phyloP scores from a whole-genome alignment of 2,329 filamentous ascomycete species.

The Aspergillus sclerotialis region DNA sequence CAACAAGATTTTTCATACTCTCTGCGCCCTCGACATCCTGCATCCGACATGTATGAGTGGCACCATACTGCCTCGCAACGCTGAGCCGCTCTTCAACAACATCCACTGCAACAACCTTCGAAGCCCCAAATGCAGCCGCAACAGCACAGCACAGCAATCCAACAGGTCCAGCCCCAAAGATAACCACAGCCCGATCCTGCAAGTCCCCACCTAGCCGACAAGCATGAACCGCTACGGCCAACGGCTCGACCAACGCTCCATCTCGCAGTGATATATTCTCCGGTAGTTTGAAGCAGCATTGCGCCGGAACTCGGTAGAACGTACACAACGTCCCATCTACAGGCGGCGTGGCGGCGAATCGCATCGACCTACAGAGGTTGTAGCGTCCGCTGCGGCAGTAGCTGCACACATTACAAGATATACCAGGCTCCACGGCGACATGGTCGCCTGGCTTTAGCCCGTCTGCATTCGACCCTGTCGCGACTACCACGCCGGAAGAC shows the following conservation, averaged over 20 bases:
- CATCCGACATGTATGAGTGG: slow-evolving; percentile 48
- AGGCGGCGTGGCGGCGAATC: slow-evolving; percentile 82
- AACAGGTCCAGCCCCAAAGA: slow-evolving; percentile 79
- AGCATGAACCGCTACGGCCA: slow-evolving; percentile 77
- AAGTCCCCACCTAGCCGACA: slow-evolving; percentile 62
- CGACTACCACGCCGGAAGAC: slow-evolving; percentile 56
- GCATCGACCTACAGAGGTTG: slow-evolving; percentile 80
- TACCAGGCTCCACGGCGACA: slow-evolving; percentile 67
- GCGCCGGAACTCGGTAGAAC: slow-evolving; percentile 70
- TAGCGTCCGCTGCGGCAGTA: slow-evolving; percentile 72
- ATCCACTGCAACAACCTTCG: slow-evolving; percentile 72
- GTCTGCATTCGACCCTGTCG: slow-evolving; percentile 49
- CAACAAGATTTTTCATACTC: slow-evolving; percentile 64
- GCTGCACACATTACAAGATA: slow-evolving; percentile 62
- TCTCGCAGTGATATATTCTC: slow-evolving; percentile 55
- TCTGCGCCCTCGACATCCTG: slow-evolving; percentile 49
- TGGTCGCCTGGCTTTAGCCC: slow-evolving; percentile 56
- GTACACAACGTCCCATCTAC: slow-evolving; percentile 77
- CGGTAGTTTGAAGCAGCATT: slow-evolving; percentile 86
- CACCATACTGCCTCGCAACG: slow-evolving; percentile 63
- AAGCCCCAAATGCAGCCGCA: slow-evolving; percentile 70
- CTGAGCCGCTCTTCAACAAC: slow-evolving; percentile 58
- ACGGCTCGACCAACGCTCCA: slow-evolving; percentile 78
- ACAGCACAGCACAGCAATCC: slow-evolving; percentile 79
- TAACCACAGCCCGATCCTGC: slow-evolving; percentile 68